Percentiles rank a stretch among this genome's conserved stretches.
Evolutionary conservation across 2,329 filamentous ascomycete genomes (phyloP).

Genomic region (Colletotrichum graminicola): DNA sequence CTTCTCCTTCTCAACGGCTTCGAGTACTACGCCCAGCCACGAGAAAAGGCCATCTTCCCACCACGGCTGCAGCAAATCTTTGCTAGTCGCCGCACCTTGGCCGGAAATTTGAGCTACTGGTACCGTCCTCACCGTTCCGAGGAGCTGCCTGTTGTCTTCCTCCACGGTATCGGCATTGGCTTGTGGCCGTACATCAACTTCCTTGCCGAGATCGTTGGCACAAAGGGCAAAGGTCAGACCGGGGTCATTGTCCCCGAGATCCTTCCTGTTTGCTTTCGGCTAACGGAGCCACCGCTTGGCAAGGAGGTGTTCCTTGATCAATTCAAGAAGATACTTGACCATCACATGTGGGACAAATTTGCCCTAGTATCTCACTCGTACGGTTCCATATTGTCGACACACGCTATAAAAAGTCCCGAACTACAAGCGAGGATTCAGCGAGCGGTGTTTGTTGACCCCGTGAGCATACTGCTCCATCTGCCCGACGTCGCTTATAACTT

Average conservation of each 20-base stretch:
- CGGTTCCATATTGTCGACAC: constrained; percentile 72
- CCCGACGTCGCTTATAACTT: constrained; percentile 81
- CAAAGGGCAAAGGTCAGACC: constrained; percentile 57
- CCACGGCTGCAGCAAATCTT: constrained; percentile 42
- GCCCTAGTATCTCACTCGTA: constrained; percentile 72
- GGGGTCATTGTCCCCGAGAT: constrained; percentile 75
- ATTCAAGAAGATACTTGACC: constrained; percentile 67
- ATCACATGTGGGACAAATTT: constrained; percentile 69
- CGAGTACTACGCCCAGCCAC: constrained; percentile 60
- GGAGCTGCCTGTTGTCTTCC: constrained; percentile 71
- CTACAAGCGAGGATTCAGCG: constrained; percentile 64
- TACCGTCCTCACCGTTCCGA: constrained; percentile 71
- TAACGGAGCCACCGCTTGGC: constrained; percentile 65
- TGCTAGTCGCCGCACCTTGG: constrained; percentile 59
- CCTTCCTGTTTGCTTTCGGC: constrained; percentile 73
- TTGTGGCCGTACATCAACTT: constrained; percentile 72
- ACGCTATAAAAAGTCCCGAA: constrained; percentile 65
- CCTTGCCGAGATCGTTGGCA: constrained; percentile 61
- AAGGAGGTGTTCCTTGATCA: constrained; percentile 67
- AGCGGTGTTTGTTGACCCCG: constrained; percentile 68
- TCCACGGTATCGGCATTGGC: constrained; percentile 79
- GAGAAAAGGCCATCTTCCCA: constrained; percentile 42
- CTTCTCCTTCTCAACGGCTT: constrained; percentile 63
- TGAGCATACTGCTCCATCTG: constrained; percentile 75
- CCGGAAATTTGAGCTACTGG: constrained; percentile 71